Conservation (phyloP, 176 grass and related monocot genomes). For the Bolboschoenus planiculmis region DNA sequence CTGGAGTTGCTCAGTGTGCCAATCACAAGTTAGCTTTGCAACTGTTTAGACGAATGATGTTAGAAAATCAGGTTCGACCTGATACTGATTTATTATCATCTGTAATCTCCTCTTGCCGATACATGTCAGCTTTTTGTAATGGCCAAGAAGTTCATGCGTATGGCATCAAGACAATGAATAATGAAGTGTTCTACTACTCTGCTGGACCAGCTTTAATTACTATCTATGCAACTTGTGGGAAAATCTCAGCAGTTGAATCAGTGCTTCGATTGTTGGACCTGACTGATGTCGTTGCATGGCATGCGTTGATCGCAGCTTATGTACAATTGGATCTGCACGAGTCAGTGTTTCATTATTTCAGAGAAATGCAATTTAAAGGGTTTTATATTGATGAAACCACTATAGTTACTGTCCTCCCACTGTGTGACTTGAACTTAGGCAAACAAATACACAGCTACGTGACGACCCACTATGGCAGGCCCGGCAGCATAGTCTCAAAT, state of each 20-base stretch:
- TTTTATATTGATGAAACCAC: constrained; percentile 42
- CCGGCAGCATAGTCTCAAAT: constrained; percentile 33
- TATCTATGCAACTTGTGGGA: constrained; percentile 37
- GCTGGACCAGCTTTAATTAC: constrained; percentile 61
- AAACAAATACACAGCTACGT: constrained; percentile 55
- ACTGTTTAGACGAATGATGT: constrained; percentile 34
- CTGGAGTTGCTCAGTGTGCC: constrained; percentile 19
- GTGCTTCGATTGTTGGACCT: constrained; percentile 36
- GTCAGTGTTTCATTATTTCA: constrained; percentile 40
- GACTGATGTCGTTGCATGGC: constrained; percentile 62
- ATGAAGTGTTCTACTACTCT: constrained; percentile 36
- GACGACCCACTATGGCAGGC: background rate
- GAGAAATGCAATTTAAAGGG: constrained; percentile 36
- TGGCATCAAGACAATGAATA: constrained; percentile 32
- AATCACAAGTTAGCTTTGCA: constrained; percentile 29
- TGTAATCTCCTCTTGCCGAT: constrained; percentile 49
- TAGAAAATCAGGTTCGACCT: constrained; percentile 17
- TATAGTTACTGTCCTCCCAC: constrained; percentile 29
- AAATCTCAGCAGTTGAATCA: constrained; percentile 24
- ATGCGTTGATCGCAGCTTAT: constrained; percentile 44
- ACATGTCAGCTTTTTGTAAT: constrained; percentile 18
- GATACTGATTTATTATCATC: constrained; percentile 55
- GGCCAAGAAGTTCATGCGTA: constrained; percentile 46
- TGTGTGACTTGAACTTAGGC: constrained; percentile 39
- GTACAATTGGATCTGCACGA: constrained; percentile 13